Percentiles rank a stretch among this genome's conserved stretches.
Conservation (phyloP, 202 grass and related monocot genomes). For the Panicum virgatum region DNA sequence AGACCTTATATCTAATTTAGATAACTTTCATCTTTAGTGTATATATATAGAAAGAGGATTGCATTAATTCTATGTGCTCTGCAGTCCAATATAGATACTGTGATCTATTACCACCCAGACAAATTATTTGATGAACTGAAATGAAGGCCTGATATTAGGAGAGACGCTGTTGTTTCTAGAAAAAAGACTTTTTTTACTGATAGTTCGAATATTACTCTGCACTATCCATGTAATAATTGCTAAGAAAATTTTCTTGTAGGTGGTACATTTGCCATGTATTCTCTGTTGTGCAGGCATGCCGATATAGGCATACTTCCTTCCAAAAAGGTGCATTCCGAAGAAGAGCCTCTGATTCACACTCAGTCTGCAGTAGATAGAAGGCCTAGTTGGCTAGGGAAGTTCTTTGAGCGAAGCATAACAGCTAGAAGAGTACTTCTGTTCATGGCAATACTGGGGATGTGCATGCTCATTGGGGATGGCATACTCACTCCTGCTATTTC, state of each 20-base stretch:
- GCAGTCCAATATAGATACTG: not conserved
- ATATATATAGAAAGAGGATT: not conserved
- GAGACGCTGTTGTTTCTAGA: not conserved
- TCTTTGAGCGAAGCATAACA: conserved; percentile 54
- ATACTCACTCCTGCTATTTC: conserved; percentile 77
- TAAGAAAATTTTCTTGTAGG: conserved; percentile 42
- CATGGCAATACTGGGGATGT: conserved; percentile 61
- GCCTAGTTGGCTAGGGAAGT: conserved; percentile 54
- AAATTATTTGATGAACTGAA: not conserved
- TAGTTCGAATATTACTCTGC: not conserved
- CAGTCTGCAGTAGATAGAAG: conserved; percentile 23
- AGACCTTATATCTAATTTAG: not conserved
- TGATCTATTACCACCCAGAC: not conserved
- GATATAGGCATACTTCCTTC: conserved; percentile 64
- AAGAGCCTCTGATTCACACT: conserved; percentile 30
- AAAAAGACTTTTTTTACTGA: not conserved
- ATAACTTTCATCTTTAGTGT: not conserved
- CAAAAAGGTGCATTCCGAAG: conserved; percentile 50
- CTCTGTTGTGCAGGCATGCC: conserved; percentile 64
- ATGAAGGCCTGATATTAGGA: not conserved
- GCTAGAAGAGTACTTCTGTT: conserved; percentile 67
- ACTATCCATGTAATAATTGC: not conserved
- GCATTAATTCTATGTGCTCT: not conserved
- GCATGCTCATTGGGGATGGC: conserved; percentile 80
- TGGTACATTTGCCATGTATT: conserved; percentile 77